A percentile compares a stretch with the other conserved stretches of the same genome.
phyloP scores from a whole-genome alignment of 441 rosid genomes.

The Populus tomentosa region DNA sequence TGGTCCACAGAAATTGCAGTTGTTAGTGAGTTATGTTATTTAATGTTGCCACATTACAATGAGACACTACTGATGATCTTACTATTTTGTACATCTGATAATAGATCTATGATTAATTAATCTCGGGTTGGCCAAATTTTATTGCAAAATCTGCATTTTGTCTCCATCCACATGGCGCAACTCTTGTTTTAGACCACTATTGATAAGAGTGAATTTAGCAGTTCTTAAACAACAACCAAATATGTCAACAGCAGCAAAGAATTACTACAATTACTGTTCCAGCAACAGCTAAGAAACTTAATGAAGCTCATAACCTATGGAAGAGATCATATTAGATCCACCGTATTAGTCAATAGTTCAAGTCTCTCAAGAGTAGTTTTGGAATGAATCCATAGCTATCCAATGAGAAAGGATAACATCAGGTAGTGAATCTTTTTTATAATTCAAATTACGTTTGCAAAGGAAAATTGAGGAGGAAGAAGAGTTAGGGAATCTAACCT shows the following conservation, averaged over 20 bases:
- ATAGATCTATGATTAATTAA: too few relatives aligned
- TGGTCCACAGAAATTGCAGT: background rate
- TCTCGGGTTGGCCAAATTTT: background rate
- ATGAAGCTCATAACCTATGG: background rate
- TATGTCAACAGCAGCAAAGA: background rate
- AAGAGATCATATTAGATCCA: background rate
- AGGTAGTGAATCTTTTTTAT: background rate
- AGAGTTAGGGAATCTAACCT: slow-evolving; percentile 41
- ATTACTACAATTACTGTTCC: background rate
- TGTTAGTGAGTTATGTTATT: background rate
- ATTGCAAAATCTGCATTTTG: background rate
- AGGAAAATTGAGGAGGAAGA: background rate
- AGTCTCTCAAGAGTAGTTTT: background rate
- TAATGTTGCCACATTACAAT: background rate
- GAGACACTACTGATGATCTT: background rate
- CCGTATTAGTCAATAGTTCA: background rate
- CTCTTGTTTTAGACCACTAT: background rate
- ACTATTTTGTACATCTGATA: background rate
- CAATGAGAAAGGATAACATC: background rate
- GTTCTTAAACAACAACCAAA: background rate
- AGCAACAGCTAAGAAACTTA: background rate
- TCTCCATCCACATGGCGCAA: background rate
- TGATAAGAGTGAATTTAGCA: background rate
- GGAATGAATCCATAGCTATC: background rate
- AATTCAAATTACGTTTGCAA: background rate